Evolutionary conservation across 1,284 basidiomycete species (phyloP).

Genomic region (Papiliotrema nemorosa): DNA sequence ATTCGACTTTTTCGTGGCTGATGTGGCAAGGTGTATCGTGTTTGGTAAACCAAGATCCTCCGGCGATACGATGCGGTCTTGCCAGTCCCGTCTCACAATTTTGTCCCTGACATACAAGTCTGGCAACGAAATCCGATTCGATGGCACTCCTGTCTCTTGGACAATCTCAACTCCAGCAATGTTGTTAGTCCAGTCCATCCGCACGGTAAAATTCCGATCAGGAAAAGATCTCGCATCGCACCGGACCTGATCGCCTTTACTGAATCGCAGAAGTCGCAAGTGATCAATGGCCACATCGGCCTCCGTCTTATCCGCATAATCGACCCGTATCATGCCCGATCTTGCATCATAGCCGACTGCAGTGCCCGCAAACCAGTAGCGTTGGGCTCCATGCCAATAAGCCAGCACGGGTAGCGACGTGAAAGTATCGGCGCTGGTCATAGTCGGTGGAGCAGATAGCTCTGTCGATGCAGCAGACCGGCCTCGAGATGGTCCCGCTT

Average conservation of each 20-base stretch:
- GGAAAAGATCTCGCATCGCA: neutral
- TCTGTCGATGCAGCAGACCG: too few species aligned
- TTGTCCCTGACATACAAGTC: neutral
- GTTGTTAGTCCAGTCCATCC: too few species aligned
- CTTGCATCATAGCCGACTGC: too few species aligned
- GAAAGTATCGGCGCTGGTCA: too few species aligned
- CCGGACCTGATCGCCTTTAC: constrained; percentile 3
- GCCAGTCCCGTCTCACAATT: neutral
- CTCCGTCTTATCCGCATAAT: neutral
- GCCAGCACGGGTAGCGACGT: too few species aligned
- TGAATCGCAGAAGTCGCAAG: constrained; percentile 2
- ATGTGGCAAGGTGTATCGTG: neutral
- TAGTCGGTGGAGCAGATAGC: too few species aligned
- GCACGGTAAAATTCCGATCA: neutral
- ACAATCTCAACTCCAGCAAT: neutral
- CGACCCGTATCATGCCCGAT: too few species aligned
- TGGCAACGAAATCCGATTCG: neutral
- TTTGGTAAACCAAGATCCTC: neutral
- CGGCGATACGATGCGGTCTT: neutral
- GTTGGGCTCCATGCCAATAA: too few species aligned
- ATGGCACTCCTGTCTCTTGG: neutral
- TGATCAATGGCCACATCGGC: constrained; percentile 1
- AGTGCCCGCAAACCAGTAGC: too few species aligned
- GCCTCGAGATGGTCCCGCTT: too few species aligned
- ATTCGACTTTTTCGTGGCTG: neutral